Evolutionary conservation across 2,329 filamentous ascomycete genomes (phyloP).

Genomic region (Penicillium oxalicum): DNA sequence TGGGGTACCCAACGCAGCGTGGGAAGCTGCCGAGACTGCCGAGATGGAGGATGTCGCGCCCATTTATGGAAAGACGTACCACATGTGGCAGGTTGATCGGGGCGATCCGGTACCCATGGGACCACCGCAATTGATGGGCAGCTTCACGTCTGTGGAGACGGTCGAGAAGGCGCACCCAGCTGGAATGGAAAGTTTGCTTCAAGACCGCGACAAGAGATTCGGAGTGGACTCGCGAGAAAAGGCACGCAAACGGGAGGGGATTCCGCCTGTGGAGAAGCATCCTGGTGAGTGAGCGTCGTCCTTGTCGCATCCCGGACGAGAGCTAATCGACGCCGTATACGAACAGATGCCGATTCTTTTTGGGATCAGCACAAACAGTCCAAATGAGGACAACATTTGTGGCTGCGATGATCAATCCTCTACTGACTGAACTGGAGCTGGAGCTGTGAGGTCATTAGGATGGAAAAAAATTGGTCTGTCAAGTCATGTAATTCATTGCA

Average conservation of each 20-base stretch:
- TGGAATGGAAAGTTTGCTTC: slow-evolving; percentile 36
- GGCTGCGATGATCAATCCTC: too few relatives aligned
- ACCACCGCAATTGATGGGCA: slow-evolving; percentile 58
- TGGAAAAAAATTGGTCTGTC: background rate
- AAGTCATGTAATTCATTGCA: background rate
- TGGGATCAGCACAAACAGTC: slow-evolving; percentile 1
- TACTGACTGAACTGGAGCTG: too few relatives aligned
- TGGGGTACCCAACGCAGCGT: slow-evolving; percentile 50
- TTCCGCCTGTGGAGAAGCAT: slow-evolving; percentile 33
- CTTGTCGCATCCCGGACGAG: background rate
- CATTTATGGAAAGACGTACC: slow-evolving; percentile 77
- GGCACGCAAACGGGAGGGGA: slow-evolving; percentile 48
- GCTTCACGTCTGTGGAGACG: slow-evolving; percentile 39
- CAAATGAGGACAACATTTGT: background rate
- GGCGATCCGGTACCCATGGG: slow-evolving; percentile 61
- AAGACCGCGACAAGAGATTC: slow-evolving; percentile 51
- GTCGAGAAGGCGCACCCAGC: slow-evolving; percentile 20
- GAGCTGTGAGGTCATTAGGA: background rate
- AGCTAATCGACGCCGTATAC: slow-evolving; percentile 2
- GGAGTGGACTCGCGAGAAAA: slow-evolving; percentile 49
- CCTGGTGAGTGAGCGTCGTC: slow-evolving; percentile 25
- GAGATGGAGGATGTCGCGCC: slow-evolving; percentile 73
- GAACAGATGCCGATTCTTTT: slow-evolving; percentile 32
- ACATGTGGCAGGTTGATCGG: slow-evolving; percentile 78
- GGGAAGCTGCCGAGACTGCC: slow-evolving; percentile 69